Conservation (phyloP, 2,329 filamentous ascomycete species). For the Paraphaeosphaeria sporulosa region DNA sequence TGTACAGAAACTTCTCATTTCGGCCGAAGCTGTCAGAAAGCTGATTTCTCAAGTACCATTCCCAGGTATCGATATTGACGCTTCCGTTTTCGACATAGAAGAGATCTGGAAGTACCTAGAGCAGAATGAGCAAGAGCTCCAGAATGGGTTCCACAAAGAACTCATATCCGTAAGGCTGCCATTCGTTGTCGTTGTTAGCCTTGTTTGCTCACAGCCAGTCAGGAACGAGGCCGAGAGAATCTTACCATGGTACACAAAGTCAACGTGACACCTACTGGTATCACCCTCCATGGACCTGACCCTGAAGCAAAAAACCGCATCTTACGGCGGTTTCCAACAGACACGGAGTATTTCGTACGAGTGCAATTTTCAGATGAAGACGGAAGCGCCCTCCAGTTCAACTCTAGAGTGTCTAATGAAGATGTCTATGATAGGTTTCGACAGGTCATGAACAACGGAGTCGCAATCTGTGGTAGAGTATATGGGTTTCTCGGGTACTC, state of each 20-base stretch:
- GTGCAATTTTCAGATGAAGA: constrained; percentile 77
- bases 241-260: constrained; percentile 10
- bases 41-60: constrained; percentile 20
- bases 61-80: constrained; percentile 12
- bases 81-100: constrained; percentile 15
- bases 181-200: background rate
- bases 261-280: constrained; percentile 42
- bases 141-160: background rate
- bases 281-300: constrained; percentile 53
- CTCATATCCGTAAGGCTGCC: background rate
- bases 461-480: constrained; percentile 44
- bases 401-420: constrained; percentile 42
- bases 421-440: constrained; percentile 58
- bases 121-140: constrained; percentile 17
- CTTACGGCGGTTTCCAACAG: constrained; percentile 16
- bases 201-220: background rate
- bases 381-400: constrained; percentile 67
- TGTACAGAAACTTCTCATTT: constrained; percentile 12
- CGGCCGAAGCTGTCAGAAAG: constrained; percentile 17
- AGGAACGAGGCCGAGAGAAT: constrained; percentile 1
- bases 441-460: constrained; percentile 62
- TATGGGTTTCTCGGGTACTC: constrained; percentile 24
- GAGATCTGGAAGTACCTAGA: constrained; percentile 15
- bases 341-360: constrained; percentile 46
- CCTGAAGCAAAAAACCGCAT: constrained; percentile 62